Evolutionary conservation across 805 yeast species (phyloP), one percentile per base, ranked within the genome.

Genomic region (Candida sphagnicola): DNA sequence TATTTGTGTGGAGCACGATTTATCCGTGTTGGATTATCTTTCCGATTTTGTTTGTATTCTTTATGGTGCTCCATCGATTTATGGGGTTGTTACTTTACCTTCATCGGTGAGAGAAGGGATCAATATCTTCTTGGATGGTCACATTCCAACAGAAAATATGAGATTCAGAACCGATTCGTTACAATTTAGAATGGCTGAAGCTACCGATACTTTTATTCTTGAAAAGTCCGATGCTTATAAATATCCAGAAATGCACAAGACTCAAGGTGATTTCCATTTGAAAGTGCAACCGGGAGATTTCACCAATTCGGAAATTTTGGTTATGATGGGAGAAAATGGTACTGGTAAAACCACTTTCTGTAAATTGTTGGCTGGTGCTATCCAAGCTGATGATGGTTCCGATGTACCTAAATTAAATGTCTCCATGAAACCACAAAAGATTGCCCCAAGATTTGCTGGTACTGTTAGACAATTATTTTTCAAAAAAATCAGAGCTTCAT

Each of bases 281-380:
- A 72, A 67, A 42, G 83, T 93, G 44, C 84, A 86, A 57, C 57
- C 77, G 32, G 99, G 99, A 69, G 90, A 84, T 42, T 93, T 91
- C 69, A 82, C 95, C 40, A 95, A 93, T 64, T 86, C 96, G 31
- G 99, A 93, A 72, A 93, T 93, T 54, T 76, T 93, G 56, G 99
- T 93, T 41, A 87, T 93, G 96, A 91, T 93, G 95, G 99, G 99
- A 62, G 99, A 93, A 71, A 93, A 93, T 65, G 99, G 99, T 72
- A 93, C 99, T 14, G 99, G 99, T 74, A 93, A 93, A 72, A 93
- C 99, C 30, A 93, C 99, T 12, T 82, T 93, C 73, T 91, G 97
- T 78, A 86, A 85, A 64, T 72, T 93, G 56, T 74, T 93, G 56
- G 98, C 99, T 16, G 99, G 98, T 59, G 88, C 88, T 18, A 75